These are phyloP conservation scores for Tolypocladium pustulatum DNA, from an alignment of 2,329 filamentous ascomycete species.

Conservation along the genomic window DNA sequence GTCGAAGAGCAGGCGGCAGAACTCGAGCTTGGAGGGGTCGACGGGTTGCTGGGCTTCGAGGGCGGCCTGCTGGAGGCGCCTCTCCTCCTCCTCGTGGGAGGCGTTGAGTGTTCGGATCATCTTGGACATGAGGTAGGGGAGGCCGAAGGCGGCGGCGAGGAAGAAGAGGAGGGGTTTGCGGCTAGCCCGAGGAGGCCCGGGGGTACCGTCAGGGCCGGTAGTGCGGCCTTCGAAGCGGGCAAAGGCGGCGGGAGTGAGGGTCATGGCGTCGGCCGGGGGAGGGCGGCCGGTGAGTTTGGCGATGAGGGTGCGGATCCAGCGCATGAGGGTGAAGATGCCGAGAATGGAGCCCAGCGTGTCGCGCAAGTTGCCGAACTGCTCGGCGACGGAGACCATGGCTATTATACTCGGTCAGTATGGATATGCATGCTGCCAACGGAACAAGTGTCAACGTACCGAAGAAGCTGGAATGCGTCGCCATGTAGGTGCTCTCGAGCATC, in stretches of 20 bases:
- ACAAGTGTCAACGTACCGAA: slow-evolving; percentile 56
- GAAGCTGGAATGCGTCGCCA: slow-evolving; percentile 98
- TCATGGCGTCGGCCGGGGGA: slow-evolving; percentile 73
- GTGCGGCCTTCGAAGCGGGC: slow-evolving; percentile 73
- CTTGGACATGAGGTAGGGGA: slow-evolving; percentile 96
- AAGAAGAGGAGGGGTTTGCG: slow-evolving; percentile 97
- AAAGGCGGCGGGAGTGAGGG: slow-evolving; percentile 84
- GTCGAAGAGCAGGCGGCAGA: slow-evolving; percentile 90
- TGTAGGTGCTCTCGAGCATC: slow-evolving; percentile 99
- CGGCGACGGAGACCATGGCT: slow-evolving; percentile 98
- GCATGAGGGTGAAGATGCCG: slow-evolving; percentile 90
- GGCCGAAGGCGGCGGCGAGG: slow-evolving; percentile 82
- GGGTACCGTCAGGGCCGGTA: slow-evolving; percentile 48
- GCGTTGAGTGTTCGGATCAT: slow-evolving; percentile 77
- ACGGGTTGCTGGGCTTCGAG: slow-evolving; percentile 46
- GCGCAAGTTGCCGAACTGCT: slow-evolving; percentile 88
- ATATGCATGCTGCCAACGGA: not conserved
- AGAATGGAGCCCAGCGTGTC: slow-evolving; percentile 89
- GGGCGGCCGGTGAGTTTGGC: slow-evolving; percentile 90
- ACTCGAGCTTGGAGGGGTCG: slow-evolving; percentile 87
- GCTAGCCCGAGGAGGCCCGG: slow-evolving; percentile 62
- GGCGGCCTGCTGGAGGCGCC: slow-evolving; percentile 39
- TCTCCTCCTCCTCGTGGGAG: slow-evolving; percentile 74
- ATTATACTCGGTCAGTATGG: slow-evolving; percentile 4
- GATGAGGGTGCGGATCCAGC: slow-evolving; percentile 85